Conservation (phyloP, 495 filamentous ascomycete genomes). For the Beverwykella pulmonaria region DNA sequence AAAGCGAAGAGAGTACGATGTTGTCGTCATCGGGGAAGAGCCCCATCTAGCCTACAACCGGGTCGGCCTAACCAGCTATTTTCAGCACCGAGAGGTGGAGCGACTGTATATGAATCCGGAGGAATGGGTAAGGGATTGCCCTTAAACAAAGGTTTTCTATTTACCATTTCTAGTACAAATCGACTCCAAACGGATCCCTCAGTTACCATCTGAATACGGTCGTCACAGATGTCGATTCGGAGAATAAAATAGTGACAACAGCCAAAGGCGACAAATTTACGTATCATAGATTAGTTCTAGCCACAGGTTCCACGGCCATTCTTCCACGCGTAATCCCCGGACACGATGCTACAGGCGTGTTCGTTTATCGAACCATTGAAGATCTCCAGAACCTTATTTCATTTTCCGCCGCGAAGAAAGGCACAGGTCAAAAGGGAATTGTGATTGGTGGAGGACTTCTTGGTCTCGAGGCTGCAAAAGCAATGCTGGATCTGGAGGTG, state of each 20-base stretch:
- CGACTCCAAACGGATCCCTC: slow-evolving; percentile 63
- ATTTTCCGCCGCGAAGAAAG: slow-evolving; percentile 66
- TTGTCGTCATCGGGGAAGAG: slow-evolving; percentile 90
- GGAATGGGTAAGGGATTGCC: slow-evolving; percentile 71
- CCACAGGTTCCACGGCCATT: slow-evolving; percentile 87
- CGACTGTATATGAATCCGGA: slow-evolving; percentile 84
- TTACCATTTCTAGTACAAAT: slow-evolving; percentile 52
- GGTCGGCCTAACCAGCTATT: slow-evolving; percentile 90
- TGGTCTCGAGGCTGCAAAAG: slow-evolving; percentile 90
- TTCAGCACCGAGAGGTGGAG: slow-evolving; percentile 87
- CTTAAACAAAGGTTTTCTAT: background rate
- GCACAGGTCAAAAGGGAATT: slow-evolving; percentile 60
- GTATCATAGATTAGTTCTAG: slow-evolving; percentile 86
- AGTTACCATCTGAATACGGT: slow-evolving; percentile 81
- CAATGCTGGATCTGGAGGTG: slow-evolving; percentile 82
- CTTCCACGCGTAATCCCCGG: slow-evolving; percentile 76
- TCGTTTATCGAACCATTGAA: slow-evolving; percentile 88
- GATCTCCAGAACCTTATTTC: slow-evolving; percentile 83
- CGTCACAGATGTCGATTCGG: slow-evolving; percentile 69
- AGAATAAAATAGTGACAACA: slow-evolving; percentile 66
- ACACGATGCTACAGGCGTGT: slow-evolving; percentile 83
- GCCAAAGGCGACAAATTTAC: slow-evolving; percentile 67
- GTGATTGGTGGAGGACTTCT: slow-evolving; percentile 90
- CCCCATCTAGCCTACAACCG: slow-evolving; percentile 90
- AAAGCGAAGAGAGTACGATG: slow-evolving; percentile 73